Evolutionary conservation across 1,284 basidiomycete genomes (phyloP).

Genomic region (Pseudozyma tsukubaensis): DNA sequence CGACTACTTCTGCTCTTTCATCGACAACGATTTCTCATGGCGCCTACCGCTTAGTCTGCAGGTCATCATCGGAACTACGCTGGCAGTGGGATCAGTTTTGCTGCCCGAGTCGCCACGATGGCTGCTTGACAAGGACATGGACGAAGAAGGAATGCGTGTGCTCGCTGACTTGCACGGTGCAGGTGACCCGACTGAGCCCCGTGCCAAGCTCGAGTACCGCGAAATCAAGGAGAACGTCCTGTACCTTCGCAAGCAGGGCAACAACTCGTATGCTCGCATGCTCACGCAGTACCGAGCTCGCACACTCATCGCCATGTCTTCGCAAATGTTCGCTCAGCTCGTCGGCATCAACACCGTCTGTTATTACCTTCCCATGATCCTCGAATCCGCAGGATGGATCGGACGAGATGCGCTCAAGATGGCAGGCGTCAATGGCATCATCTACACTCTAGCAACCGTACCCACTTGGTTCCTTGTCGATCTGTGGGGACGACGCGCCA

Average conservation of each 20-base stretch:
- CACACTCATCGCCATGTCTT: constrained; percentile 95
- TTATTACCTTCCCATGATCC: constrained; percentile 78
- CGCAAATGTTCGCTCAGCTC: constrained; percentile 93
- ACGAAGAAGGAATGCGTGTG: constrained; percentile 85
- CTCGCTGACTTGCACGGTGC: constrained; percentile 89
- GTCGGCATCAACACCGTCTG: constrained; percentile 78
- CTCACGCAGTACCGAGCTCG: constrained; percentile 89
- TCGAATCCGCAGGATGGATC: constrained; percentile 87
- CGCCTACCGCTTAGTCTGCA: constrained; percentile 70
- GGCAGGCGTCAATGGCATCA: constrained; percentile 79
- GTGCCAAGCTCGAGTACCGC: constrained; percentile 85
- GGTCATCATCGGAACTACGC: constrained; percentile 81
- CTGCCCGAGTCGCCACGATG: constrained; percentile 96
- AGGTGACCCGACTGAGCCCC: constrained; percentile 77
- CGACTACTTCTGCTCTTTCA: constrained; percentile 91
- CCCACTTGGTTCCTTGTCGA: constrained; percentile 94
- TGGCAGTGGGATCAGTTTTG: constrained; percentile 83
- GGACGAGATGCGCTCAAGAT: constrained; percentile 96
- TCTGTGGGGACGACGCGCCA: constrained; percentile 86
- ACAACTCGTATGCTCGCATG: constrained; percentile 83
- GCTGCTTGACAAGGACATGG: constrained; percentile 89
- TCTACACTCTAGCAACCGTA: constrained; percentile 75
- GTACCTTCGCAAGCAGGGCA: constrained; percentile 72
- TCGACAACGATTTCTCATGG: constrained; percentile 69
- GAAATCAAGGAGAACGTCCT: constrained; percentile 86